phyloP scores from a whole-genome alignment of 805 yeast genomes.

The Babjeviella inositovora region DNA sequence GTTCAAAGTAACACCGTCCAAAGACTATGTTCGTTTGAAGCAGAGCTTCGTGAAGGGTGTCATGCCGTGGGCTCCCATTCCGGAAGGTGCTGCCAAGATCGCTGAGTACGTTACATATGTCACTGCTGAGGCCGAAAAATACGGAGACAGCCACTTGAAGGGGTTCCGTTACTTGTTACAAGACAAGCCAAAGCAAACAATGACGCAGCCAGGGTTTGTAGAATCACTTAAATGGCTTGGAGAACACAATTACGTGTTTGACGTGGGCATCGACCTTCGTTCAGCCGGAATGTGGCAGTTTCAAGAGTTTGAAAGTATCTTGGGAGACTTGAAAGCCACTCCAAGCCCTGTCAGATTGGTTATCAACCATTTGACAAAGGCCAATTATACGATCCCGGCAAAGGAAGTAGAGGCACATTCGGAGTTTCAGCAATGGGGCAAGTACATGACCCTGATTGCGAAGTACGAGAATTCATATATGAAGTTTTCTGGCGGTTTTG shows the following conservation, averaged over 20 bases:
- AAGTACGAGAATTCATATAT: constrained; percentile 9
- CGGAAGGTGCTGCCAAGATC: constrained; percentile 11
- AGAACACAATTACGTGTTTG: constrained; percentile 13
- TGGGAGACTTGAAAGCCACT: constrained; percentile 9
- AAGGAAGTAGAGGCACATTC: constrained; percentile 2
- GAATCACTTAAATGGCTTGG: constrained; percentile 17
- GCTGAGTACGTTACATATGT: constrained; percentile 5
- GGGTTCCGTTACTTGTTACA: constrained; percentile 26
- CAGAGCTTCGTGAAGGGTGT: constrained; percentile 10
- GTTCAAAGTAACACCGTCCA: too few relatives aligned
- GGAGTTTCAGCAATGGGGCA: constrained; percentile 7
- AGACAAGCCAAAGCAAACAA: constrained; percentile 19
- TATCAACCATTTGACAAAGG: constrained; percentile 25
- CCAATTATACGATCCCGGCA: constrained; percentile 9
- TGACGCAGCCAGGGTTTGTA: constrained; percentile 10
- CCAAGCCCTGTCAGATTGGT: constrained; percentile 14
- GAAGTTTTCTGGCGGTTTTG: constrained; percentile 23
- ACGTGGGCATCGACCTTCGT: constrained; percentile 22
- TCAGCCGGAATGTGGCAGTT: constrained; percentile 18
- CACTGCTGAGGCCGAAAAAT: constrained; percentile 2
- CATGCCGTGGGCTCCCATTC: constrained; percentile 29
- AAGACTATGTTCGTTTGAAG: too few relatives aligned
- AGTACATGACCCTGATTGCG: constrained; percentile 7
- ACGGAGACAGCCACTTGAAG: constrained; percentile 8
- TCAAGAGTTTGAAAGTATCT: constrained; percentile 14